Evolutionary conservation across 495 filamentous ascomycete genomes (phyloP), one percentile per base, ranked within the genome.

Genomic region (Penicillium cosmopolitanum): DNA sequence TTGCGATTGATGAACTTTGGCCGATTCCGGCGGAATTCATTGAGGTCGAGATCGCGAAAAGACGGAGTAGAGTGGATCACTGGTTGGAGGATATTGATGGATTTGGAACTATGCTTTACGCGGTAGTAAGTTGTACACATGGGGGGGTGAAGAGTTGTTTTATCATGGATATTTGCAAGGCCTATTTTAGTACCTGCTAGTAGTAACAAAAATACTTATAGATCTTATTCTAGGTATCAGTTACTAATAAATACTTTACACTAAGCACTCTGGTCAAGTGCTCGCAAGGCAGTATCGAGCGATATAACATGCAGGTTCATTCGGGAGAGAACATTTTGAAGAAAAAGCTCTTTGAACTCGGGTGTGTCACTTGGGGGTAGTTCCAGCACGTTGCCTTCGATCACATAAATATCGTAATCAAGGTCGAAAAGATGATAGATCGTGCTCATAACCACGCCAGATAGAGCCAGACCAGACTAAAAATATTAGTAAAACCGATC

Each of bases 101-200:
- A 60, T 82, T 70, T 66, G 80, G 78, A 21, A 79, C 71, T 0
- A 80, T 81, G 78, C 64, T 82, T n/a, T 80, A 74, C 54, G 71
- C 78, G 0, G 74, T 79, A 11, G 77, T 73, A 2, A 68, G 66
- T 15, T 77, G 72, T 56, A 81, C 77, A 13, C 77, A 80, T 58
- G 77, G 69, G 8, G 8, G 58, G 59, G 35, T 72, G 51, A 67
- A 10, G 34, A 31, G 28, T 3, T 1, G 28, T 31, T 31, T 6
- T 31, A 9, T 31, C 28, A 23, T 23, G 5, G 28, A 31, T 31
- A 31, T 31, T 31, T 9, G 1, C 28, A 31, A 31, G 6, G 6
- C 28, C 6, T 31, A 31, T 31, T 8, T 2, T 31, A 8, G 4
- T 31, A 31, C 4, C 28, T 31, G 8, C 28, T 31, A 31, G 28